Evolutionary conservation across 148 eudicot genomes (phyloP), one percentile per base, ranked within the genome.

Genomic region (Beta vulgaris): DNA sequence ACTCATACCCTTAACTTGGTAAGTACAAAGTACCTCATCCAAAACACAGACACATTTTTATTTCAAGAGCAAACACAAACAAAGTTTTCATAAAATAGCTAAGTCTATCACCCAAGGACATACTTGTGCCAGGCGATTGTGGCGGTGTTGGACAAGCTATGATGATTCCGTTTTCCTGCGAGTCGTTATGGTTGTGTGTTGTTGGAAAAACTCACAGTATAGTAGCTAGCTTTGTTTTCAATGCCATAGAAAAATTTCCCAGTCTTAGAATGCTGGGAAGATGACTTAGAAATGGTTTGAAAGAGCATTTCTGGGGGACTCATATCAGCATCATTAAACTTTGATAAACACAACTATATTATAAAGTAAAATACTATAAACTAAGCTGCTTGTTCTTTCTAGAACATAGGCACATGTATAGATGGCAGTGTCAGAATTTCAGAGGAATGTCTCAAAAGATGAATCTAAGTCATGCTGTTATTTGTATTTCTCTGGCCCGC

Each of bases 381-480:
- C 16, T 40, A 16, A 7, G 35, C 1, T 73, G 76, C 67, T 57
- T 28, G 13, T 1, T 73, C 67, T 73, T 73, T 73, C 59, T 73
- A 35, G 44, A 46, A 23, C 77, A 73, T 61, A 44, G 19, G 14
- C 35, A 3, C 51, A 13, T 64, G 62, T 49, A 48, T 44, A 63
- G 76, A 48, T 48, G 39, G 59, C 69, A 74, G 31, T 37, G 55
- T 28, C 66, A 59, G 68, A 40, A 28, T 35, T 43, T 21, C 43
- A 73, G 49, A 39, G 61, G 59, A 49, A 74, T 74, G 71, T 74
- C 60, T 64, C 71, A 48, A 63, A 74, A 49, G 63, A 64, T n/a
- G 65, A 61, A 19, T 13, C 1, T 46, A 29, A 48, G 61, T 39
- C 7, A 39, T 35, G 71, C 62, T 48, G 61, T 64, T 32, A 35